These are phyloP conservation scores for Chrysophaeum taylorii DNA, from an alignment of 352 stramenopile genomes.

Conservation along the genomic window DNA sequence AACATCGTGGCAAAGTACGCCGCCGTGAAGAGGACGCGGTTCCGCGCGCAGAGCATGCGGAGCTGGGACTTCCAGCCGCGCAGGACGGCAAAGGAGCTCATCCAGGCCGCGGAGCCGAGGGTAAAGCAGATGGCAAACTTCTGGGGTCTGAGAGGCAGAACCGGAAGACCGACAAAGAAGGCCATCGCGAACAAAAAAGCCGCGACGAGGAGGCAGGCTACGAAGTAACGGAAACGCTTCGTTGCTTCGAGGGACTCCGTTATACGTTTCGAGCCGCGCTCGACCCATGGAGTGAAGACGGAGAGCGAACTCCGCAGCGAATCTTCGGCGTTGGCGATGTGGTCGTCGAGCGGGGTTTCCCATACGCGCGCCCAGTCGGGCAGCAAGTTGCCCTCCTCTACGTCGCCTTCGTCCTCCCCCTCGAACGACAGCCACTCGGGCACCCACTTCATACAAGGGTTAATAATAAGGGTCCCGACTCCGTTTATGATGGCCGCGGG, in stretches of 20 bases:
- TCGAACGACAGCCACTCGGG: no score
- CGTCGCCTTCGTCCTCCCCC: no score
- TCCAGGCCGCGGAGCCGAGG: constrained; percentile 36
- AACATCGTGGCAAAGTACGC: constrained; percentile 36
- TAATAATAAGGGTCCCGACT: no score
- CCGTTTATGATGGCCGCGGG: no score
- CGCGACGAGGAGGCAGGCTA: constrained; percentile 28
- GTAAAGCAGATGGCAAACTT: constrained; percentile 43
- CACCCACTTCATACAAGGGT: no score
- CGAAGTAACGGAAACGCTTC: constrained; percentile 29
- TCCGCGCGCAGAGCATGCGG: constrained; percentile 17
- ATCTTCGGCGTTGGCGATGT: no score
- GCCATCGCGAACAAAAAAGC: constrained; percentile 36
- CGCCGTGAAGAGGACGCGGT: constrained; percentile 33
- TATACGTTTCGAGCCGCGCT: no score
- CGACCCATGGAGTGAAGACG: no score
- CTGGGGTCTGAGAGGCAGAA: constrained; percentile 30
- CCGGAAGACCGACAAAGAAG: constrained; percentile 36
- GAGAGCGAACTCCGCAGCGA: no score
- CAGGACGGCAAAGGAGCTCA: constrained; percentile 23
- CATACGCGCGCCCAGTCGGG: no score
- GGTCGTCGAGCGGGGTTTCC: no score
- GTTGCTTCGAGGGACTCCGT: background rate
- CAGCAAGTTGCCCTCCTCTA: no score
- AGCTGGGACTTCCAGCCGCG: constrained; percentile 26